Base-by-base conservation (phyloP, 257 asterid genomes). In the Solanum arcanum region DNA sequence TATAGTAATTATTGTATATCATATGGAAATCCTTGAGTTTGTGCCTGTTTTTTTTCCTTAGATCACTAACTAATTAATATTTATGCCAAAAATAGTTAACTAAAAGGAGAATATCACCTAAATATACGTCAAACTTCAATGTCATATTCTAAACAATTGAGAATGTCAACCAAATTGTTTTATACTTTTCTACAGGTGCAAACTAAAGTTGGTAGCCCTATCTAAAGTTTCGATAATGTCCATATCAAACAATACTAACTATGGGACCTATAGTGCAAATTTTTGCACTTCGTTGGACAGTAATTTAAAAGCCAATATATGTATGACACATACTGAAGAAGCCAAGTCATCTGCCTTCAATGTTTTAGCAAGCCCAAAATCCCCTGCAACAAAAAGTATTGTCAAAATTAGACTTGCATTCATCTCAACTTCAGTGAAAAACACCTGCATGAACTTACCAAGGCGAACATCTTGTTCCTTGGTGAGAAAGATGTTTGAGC, bases 261-360 rank as follows among this genome's bases (percentile, higher is more conserved):
- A 77, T 8, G n/a, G 84, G 64, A 25, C 84, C 15, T 77, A 25
- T 27, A 46, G 13, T 46, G 42, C 11, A 78, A 47, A 15, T 47
- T 44, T 46, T 27, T 47, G 85, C 68, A 27, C 37, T 47, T 80
- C 44, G 29, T 47, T 27, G 85, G 27, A 5, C 10, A 16, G 68
- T 47, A 47, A 47, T 15, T 27, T 15, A 47, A 78, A 80, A 47
- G 37, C 16, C n/a, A 46, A 29, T 68, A 29, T 27, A 89, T 88
- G n/a, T 56, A 88, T 84, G 74, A 56, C 41, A 92, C 98, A 76
- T 94, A 97, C 99, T 9, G 99, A 97, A 91, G 99, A 97, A 89
- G 99, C 99, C 96, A 97, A 92, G 92, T 97, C 99, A 91, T 97
- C 99, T 83, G 98, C 98, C 92, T 97, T 97, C 94, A 97, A 90